Evolutionary conservation across 495 filamentous ascomycete species (phyloP).

Genomic region (Penicillium chermesinum): DNA sequence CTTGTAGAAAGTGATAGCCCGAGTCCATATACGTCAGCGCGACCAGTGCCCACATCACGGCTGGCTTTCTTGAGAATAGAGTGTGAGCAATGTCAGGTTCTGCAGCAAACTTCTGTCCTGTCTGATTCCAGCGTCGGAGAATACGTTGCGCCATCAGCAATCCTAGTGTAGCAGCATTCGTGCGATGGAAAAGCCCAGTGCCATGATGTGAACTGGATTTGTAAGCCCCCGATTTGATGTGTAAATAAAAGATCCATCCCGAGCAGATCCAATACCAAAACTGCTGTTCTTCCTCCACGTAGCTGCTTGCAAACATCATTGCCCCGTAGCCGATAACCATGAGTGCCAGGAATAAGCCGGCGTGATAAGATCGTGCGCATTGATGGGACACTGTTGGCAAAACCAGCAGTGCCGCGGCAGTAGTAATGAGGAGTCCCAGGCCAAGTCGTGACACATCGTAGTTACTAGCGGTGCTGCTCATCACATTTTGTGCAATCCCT

Average conservation of each 20-base stretch:
- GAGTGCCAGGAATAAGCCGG: conserved; percentile 30
- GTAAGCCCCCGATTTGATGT: conserved; percentile 42
- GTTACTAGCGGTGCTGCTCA: conserved; percentile 86
- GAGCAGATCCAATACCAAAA: conserved; percentile 94
- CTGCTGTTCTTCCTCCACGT: conserved; percentile 96
- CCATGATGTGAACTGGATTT: neutral
- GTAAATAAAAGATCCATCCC: conserved; percentile 67
- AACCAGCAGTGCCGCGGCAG: conserved; percentile 36
- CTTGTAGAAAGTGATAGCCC: conserved; percentile 28
- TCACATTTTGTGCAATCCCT: conserved; percentile 60
- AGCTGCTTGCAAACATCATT: conserved; percentile 98
- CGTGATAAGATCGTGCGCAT: conserved; percentile 15
- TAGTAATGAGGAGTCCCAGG: conserved; percentile 47
- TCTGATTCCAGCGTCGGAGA: conserved; percentile 85
- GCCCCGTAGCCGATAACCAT: conserved; percentile 56
- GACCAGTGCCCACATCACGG: conserved; percentile 71
- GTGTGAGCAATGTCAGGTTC: conserved; percentile 74
- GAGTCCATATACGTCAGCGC: conserved; percentile 59
- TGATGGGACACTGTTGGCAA: conserved; percentile 20
- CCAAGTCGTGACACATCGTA: conserved; percentile 66
- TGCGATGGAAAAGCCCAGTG: neutral
- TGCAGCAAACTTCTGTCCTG: conserved; percentile 89
- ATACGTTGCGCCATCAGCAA: conserved; percentile 52
- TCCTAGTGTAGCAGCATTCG: conserved; percentile 14
- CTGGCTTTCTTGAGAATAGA: conserved; percentile 56